A percentile compares a stretch with the other conserved stretches of the same genome.
Conservation (phyloP, 148 eudicot genomes). For the Diospyros lotus region DNA sequence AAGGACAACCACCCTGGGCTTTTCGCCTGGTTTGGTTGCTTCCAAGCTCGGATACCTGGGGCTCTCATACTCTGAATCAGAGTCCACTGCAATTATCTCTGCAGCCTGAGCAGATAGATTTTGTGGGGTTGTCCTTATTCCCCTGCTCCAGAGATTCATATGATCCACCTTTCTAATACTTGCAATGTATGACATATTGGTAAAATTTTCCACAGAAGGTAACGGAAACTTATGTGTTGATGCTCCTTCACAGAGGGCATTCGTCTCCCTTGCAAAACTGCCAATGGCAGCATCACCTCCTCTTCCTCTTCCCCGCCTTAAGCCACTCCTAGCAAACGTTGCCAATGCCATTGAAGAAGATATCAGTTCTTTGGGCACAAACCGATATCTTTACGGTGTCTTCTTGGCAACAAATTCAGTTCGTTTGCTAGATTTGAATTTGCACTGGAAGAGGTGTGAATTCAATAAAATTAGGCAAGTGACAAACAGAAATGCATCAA, state of each 20-base stretch:
- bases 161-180: constrained; percentile 15
- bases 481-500: background rate
- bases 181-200: constrained; percentile 18
- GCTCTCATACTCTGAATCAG: constrained; percentile 37
- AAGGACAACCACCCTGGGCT: constrained; percentile 83
- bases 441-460: background rate
- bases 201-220: constrained; percentile 21
- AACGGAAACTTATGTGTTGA: constrained; percentile 4
- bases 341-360: constrained; percentile 56
- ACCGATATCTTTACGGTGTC: background rate
- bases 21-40: constrained; percentile 72
- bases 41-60: constrained; percentile 47
- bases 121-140: constrained; percentile 37
- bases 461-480: background rate
- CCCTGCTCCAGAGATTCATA: constrained; percentile 37
- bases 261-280: constrained; percentile 13
- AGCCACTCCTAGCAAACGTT: constrained; percentile 54
- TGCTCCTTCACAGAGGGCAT: constrained; percentile 6
- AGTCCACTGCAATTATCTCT: constrained; percentile 29
- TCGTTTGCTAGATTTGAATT: background rate
- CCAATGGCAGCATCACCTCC: constrained; percentile 26
- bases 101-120: constrained; percentile 32
- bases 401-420: background rate
- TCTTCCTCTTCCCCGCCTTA: constrained; percentile 45
- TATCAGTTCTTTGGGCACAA: constrained; percentile 5